A percentile compares a stretch with the other conserved stretches of the same genome.
These are phyloP conservation scores for Ganoderma resinaceum DNA, from an alignment of 1,284 basidiomycete genomes.

Conservation along the genomic window DNA sequence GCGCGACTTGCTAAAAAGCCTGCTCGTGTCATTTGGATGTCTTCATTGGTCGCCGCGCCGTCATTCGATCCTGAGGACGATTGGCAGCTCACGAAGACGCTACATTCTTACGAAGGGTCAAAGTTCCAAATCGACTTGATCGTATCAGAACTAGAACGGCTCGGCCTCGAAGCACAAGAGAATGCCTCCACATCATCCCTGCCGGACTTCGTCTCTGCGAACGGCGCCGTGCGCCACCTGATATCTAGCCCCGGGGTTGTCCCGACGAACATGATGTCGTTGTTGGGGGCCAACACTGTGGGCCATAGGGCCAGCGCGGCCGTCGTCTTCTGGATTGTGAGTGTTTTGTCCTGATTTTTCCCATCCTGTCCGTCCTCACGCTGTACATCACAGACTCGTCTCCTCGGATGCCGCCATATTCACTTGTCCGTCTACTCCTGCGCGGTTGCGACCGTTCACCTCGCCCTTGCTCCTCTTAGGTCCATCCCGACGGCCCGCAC, in stretches of 20 bases:
- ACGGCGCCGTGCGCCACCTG: slow-evolving; percentile 60
- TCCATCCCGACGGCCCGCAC: slow-evolving; percentile 45
- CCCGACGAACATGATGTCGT: slow-evolving; percentile 55
- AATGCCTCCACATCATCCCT: slow-evolving; percentile 1
- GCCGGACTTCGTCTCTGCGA: slow-evolving; percentile 18
- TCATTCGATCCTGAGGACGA: slow-evolving; percentile 75
- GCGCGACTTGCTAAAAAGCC: slow-evolving; percentile 28
- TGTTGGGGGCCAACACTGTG: slow-evolving; percentile 28
- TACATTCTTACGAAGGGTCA: slow-evolving; percentile 72
- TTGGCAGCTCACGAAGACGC: slow-evolving; percentile 73
- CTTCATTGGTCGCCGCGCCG: slow-evolving; percentile 72
- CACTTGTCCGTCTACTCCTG: slow-evolving; percentile 65
- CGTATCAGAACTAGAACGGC: slow-evolving; percentile 61
- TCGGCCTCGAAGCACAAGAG: slow-evolving; percentile 38
- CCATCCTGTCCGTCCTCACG: too few species aligned
- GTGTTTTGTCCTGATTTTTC: slow-evolving; percentile 44
- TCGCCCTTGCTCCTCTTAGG: slow-evolving; percentile 60
- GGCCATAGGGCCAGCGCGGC: slow-evolving; percentile 53
- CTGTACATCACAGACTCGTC: too few species aligned
- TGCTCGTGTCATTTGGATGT: slow-evolving; percentile 84
- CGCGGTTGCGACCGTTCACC: slow-evolving; percentile 68
- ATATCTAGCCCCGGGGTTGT: slow-evolving; percentile 79
- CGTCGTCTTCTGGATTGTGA: slow-evolving; percentile 74
- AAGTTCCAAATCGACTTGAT: slow-evolving; percentile 88
- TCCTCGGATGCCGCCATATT: slow-evolving; percentile 70